Evolutionary conservation across 1,139 yeast genomes (phyloP), one percentile per base, ranked within the genome.

Genomic region (Debaryomyces subglobosus): DNA sequence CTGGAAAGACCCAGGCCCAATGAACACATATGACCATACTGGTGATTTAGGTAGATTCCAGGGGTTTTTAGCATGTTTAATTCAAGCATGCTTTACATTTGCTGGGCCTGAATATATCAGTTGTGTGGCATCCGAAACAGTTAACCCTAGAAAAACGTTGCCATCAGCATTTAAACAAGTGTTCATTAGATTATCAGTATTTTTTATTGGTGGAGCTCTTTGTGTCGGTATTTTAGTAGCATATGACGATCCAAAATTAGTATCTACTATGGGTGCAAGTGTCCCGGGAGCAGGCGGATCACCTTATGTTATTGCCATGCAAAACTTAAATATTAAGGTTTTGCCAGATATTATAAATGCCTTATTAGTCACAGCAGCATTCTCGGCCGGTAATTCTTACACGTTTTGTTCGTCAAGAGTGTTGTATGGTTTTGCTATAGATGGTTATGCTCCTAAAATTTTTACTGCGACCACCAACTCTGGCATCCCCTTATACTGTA

Each of bases 311-410:
- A 57, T 69, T 52, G 71, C 74, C 5, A 71, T 69, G 45, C 61
- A 59, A 42, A 71, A 85, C 5, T 50, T 65, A 38, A 70, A 67
- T 53, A 66, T 69, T 21, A 57, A 55, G 44, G 71, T 58, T n/a
- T 61, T 69, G 33, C 72, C 74, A 4, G 63, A 65, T 51, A 67
- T 69, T 50, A 65, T 69, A 49, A 69, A 69, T 48, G 66, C 69
- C 4, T 66, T 65, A 38, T 67, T 69, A 49, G 72, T 69, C 30
- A 66, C 71, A 4, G 78, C 90, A 0, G 85, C 88, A 1, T 85
- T 85, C 56, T 66, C 71, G 5, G 74, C 69, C 42, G 73, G 70
- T 13, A 63, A 68, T 18, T 68, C 73, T 3, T 63, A 72, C 33
- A 61, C 69, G 53, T 69, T 68, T 57, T 65, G 71, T 15, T 65